Evolutionary conservation across 371 early-diverging fungal genomes (phyloP).

Genomic region (Syncephalis plumigaleata): DNA sequence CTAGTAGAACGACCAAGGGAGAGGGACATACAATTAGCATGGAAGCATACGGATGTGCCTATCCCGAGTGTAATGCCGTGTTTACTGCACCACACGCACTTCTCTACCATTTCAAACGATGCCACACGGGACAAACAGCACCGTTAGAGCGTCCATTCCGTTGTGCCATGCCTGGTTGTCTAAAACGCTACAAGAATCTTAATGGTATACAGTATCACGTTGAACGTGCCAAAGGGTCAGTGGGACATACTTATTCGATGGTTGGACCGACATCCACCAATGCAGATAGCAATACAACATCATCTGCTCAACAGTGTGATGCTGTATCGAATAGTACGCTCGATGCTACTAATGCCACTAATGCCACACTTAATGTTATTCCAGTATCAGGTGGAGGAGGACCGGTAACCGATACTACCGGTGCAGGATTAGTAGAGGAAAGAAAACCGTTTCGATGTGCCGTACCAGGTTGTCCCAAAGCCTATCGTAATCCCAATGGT

Average conservation of each 20-base stretch:
- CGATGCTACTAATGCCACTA: too few species aligned
- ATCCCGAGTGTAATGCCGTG: conserved; percentile 33
- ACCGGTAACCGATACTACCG: neutral
- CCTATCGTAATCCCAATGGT: conserved; percentile 93
- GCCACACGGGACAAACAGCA: conserved; percentile 18
- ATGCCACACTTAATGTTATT: too few species aligned
- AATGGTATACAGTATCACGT: conserved; percentile 93
- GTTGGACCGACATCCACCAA: too few species aligned
- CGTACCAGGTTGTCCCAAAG: conserved; percentile 61
- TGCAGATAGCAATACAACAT: too few species aligned
- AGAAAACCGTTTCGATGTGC: conserved; percentile 59
- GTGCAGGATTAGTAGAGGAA: conserved; percentile 3
- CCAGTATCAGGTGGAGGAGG: too few species aligned
- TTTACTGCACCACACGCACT: conserved; percentile 37
- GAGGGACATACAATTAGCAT: conserved; percentile 16
- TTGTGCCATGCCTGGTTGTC: conserved; percentile 70
- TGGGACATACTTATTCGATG: conserved; percentile 11
- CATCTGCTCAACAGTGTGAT: too few species aligned
- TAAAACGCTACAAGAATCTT: conserved; percentile 86
- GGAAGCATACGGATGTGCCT: conserved; percentile 55
- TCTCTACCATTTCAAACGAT: conserved; percentile 45
- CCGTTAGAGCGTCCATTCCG: conserved; percentile 37
- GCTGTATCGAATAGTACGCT: too few species aligned
- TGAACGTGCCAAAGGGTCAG: conserved; percentile 49
- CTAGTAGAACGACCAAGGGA: too few species aligned